Conservation (phyloP, 108 stramenopile species). For the Skeletonema potamos region DNA sequence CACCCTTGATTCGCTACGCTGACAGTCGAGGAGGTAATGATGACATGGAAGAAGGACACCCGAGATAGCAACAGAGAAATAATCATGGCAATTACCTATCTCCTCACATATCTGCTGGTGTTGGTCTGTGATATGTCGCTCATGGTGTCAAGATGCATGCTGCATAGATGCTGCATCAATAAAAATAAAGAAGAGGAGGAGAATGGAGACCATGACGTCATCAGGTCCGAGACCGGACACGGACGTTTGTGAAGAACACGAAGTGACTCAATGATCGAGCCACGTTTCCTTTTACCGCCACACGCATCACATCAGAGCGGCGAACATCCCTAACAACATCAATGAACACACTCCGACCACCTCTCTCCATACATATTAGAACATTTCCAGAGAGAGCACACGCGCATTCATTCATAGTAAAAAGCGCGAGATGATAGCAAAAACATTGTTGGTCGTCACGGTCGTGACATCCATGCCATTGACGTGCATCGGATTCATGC, state of each 20-base stretch:
- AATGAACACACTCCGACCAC: neutral
- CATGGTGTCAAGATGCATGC: no score
- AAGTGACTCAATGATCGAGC: no score
- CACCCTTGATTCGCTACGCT: neutral
- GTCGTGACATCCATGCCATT: neutral
- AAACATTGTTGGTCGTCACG: neutral
- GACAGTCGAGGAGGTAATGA: neutral
- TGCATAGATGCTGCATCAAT: neutral
- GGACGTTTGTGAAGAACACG: no score
- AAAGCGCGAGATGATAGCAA: neutral
- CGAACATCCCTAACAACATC: no score
- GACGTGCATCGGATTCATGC: slow-evolving; percentile 1
- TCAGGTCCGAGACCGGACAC: neutral
- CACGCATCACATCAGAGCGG: no score
- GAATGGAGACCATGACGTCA: neutral
- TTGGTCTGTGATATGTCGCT: no score
- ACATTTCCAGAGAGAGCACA: no score
- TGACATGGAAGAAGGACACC: slow-evolving; percentile 5
- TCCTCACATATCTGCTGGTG: no score
- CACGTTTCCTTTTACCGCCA: no score
- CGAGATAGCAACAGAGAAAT: slow-evolving; percentile 5
- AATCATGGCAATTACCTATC: no score
- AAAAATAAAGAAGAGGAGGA: neutral
- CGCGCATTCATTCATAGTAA: neutral
- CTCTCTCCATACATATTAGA: no score